phyloP scores from a whole-genome alignment of 148 eudicot genomes.

The Fagopyrum esculentum region DNA sequence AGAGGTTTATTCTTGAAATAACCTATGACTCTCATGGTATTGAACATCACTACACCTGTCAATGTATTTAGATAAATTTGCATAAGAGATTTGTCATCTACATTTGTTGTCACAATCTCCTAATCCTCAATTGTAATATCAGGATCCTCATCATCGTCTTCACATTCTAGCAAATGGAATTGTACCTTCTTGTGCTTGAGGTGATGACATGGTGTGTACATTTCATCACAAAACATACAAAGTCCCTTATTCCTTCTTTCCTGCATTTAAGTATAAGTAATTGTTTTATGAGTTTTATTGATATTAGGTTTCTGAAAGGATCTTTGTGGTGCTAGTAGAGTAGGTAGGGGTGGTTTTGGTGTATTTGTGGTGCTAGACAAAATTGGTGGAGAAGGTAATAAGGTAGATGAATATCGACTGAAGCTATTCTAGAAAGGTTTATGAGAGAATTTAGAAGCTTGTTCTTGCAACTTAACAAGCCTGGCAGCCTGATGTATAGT shows the following conservation, averaged over 20 bases:
- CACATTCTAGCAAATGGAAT: not conserved
- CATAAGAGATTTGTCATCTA: not conserved
- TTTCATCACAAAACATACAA: not conserved
- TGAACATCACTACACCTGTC: not conserved
- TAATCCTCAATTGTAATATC: too few species aligned
- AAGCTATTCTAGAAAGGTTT: not conserved
- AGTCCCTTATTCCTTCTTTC: not conserved
- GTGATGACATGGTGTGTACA: not conserved
- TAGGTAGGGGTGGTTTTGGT: not conserved
- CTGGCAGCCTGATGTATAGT: not conserved
- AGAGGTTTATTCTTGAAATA: not conserved
- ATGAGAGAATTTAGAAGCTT: not conserved
- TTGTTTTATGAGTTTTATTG: too few species aligned
- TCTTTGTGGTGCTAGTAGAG: not conserved
- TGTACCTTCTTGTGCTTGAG: not conserved
- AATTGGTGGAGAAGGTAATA: not conserved
- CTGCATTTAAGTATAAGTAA: not conserved
- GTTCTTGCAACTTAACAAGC: not conserved
- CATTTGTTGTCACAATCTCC: too few species aligned
- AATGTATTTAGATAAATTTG: constrained; percentile 11
- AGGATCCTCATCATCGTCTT: not conserved
- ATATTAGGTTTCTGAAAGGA: not conserved
- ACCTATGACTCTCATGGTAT: constrained; percentile 14
- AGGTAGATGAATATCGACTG: too few species aligned
- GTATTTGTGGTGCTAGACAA: not conserved